Evolutionary conservation across 2,329 filamentous ascomycete genomes (phyloP), one percentile per base, ranked within the genome.

Genomic region (Stemphylium beticola): DNA sequence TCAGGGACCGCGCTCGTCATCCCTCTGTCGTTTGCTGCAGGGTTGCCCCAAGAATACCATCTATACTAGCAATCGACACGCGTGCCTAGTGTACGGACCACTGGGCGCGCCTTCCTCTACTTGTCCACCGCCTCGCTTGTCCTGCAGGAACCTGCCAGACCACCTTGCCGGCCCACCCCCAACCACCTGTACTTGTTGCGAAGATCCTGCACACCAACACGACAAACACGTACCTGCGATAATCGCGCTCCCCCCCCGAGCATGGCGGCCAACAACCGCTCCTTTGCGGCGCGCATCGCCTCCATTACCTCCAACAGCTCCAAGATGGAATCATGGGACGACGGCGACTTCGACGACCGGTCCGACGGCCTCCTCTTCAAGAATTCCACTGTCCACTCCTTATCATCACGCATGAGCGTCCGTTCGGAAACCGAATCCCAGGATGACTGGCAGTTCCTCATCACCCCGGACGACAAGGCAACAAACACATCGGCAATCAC

Each of bases 361-460:
- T 57, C 55, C 58, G 72, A 80, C 57, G 78, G 90, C 85, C 89
- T 93, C 69, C 87, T 93, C 70, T 89, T 78, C 67, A 74, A 90
- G 65, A 87, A 90, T 75, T 87, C 91, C 67, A 87, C 89, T 17
- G 83, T 83, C 49, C 87, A 90, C 81, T 90, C 76, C 15, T 86
- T 89, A 51, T 96, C 93, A 1, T 96, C 91, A 54, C 89, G 91
- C 65, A 85, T 92, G 67, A 96, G 92, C 15, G 85, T 91, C 66
- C 89, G 89, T 66, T 96, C 91, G 49, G 93, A 96, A 70, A 84
- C 92, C 61, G 84, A 85, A 51, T 81, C 77, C 57, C 91, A 96
- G 68, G 92, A 96, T 68, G 92, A 96, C 76, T 92, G 88, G 81
- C 92, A 97, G 66, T 84, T 98, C 18, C 85, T 93, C 64, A 79